Base-by-base conservation (phyloP, 2,329 filamentous ascomycete genomes). In the Ophidiomyces ophidiicola region DNA sequence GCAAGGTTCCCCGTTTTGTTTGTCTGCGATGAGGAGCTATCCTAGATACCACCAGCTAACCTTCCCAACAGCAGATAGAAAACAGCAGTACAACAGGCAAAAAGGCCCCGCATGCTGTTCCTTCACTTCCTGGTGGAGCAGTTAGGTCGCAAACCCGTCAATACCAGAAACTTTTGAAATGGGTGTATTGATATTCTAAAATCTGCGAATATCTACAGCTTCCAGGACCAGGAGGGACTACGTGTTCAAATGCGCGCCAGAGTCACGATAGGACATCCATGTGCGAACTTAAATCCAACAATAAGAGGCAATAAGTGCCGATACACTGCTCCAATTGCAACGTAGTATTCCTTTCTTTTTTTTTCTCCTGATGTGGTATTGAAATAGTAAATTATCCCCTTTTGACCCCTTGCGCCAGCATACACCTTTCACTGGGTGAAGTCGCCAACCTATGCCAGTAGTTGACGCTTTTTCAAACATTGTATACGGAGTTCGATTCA, bases 131-230 rank as follows among this genome's bases (percentile, higher is more conserved):
- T n/a, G n/a, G n/a, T n/a, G n/a, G n/a, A n/a, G n/a, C n/a, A n/a
- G n/a, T n/a, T n/a, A n/a, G n/a, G n/a, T n/a, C n/a, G n/a, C n/a
- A n/a, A n/a, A n/a, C n/a, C n/a, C n/a, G n/a, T n/a, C n/a, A n/a
- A n/a, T n/a, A n/a, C n/a, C n/a, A n/a, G n/a, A n/a, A n/a, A n/a
- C n/a, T n/a, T n/a, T n/a, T n/a, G n/a, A n/a, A n/a, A n/a, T n/a
- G n/a, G n/a, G n/a, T 36, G 24, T 15, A 31, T 31, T 37, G 35
- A 37, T 36, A 36, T 37, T 37, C 35, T 31, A 31, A 17, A 31
- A 21, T 24, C 6, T 30, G n/a, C n/a, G 35, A 37, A 37, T 37
- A 30, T 37, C 35, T 37, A 37, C 35, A 37, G 23, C 2, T 12
- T 31, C 18, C 17, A 10, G 15, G 25, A 7, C 18, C 35, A 31